Evolutionary conservation across 495 filamentous ascomycete species (phyloP), one percentile per base, ranked within the genome.

Genomic region (Thermothielavioides terrestris): DNA sequence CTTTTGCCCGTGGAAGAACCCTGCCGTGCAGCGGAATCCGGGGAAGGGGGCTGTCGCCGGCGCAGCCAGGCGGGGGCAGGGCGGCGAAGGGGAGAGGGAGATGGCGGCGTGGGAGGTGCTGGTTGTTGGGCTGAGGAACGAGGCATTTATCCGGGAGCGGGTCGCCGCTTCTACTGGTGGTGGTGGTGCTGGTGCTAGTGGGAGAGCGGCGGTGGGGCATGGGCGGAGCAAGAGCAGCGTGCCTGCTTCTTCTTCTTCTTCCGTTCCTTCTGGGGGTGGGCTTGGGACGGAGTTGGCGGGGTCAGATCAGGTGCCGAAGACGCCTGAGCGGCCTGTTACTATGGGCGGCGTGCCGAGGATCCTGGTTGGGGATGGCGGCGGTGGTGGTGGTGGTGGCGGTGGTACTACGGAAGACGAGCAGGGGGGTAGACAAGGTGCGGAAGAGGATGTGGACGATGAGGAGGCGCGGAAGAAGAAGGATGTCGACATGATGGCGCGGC

Each of bases 1-100:
- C 51, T 89, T 88, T 61, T 91, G 86, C 56, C 86, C 86, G 3
- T 91, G 86, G 86, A 72, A 84, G 55, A 85, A 81, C 56, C 64
- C 75, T 12, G 52, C 60, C 1, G 71, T 77, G 9, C 86, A 91
- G 62, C 63, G 68, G 22, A 74, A 71, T 39, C 62, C 70, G 14
- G 72, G 66, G 6, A n/a, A n/a, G n/a, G 58, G 60, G 32, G 57
- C 54, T 27, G 53, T 47, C 41, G 9, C 31, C 17, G 7, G 46
- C 26, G 2, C 15, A 25, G 27, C 3, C 14, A 22, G 23, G 11
- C 5, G 23, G 39, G n/a, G 23, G 15, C 26, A 7, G 30, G 42
- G 12, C n/a, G n/a, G n/a, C n/a, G 17, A 35, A 27, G n/a, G 26
- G 1, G 56, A 53, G 32, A 58, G 58, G 38, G 63, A 62, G 37